Evolutionary conservation across 345 rosid genomes (phyloP), one percentile per base, ranked within the genome.

Genomic region (Lepidium didymum): DNA sequence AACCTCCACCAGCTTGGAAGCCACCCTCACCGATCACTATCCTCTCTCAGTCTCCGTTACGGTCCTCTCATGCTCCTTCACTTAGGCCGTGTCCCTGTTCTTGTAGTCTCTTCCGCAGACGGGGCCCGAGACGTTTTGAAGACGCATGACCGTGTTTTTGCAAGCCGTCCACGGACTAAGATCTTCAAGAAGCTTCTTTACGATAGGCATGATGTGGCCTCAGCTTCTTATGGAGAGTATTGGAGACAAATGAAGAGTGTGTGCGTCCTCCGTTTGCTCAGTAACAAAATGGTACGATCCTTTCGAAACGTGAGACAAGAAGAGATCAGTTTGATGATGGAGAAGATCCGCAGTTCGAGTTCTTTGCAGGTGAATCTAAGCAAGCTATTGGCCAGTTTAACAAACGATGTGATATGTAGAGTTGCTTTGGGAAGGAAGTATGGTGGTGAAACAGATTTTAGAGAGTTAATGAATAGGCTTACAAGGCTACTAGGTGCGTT

Each of bases 11-110:
- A 77, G 33, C 50, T 84, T 4, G 85, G 89, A 3, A 13, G 3
- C 36, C 7, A 60, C 49, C 74, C 85, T 7, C 92, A 84, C 58
- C 77, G 78, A 16, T 67, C 83, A 7, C 78, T 87, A 3, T 47
- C 29, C n/a, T 10, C 65, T 50, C 31, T 87, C 3, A 68, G 89
- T 13, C 65, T 63, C 36, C 64, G 33, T 19, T 21, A 74, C 34
- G 93, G 93, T 11, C 85, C 86, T 12, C 62, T 85, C 16, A 84
- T 82, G 89, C 62, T 82, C 4, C 75, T 88, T n/a, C 83, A 67
- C 56, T 64, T 84, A 0, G 87, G 95, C 4, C 54, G 40, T 16
- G 37, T 23, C 11, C 86, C 86, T 0, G 56, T 75, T 0, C 76
- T 86, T 2, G 71, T 88, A 2, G 73, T 80, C 69, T 86, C 95